Evolutionary conservation across 2,329 filamentous ascomycete species (phyloP), one percentile per base, ranked within the genome.

Genomic region (Penicillium sp.): DNA sequence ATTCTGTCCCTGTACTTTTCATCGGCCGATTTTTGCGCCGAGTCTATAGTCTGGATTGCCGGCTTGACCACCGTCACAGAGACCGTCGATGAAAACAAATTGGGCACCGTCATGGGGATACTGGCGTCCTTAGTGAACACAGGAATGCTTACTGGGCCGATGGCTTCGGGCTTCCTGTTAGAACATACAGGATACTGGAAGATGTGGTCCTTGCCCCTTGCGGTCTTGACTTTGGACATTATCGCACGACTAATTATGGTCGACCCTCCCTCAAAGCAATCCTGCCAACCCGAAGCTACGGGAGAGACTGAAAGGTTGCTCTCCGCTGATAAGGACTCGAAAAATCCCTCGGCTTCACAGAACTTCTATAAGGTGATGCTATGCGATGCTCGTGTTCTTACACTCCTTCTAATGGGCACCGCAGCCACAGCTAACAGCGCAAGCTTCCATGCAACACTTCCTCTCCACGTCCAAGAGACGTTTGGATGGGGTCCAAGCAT

Each of bases 391-490:
- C 10, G 24, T 10, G 24, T 28, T 10, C 5, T 28, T 28, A 28
- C 24, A 5, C 5, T 10, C 10, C 24, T 28, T 5, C 24, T 28
- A 28, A 28, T 5, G 5, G 5, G 5, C 5, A 28, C 10, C 10
- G 24, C 10, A 5, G 5, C 5, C 24, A 28, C 24, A 28, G 24
- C 24, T 5, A 28, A 5, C 10, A 21, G 52, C 11, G 54, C 62
- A 5, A 60, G 60, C 23, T 64, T 65, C 45, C 44, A 63, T 42
- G 59, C 67, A 0, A 69, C 66, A 1, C 51, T 69, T 7, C 62
- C 67, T 11, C 36, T 65, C 1, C 64, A 69, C 18, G 48, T 67
- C 1, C 26, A 58, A 14, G 34, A 57, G 11, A 42, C 29, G 2
- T 69, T 69, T 51, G 51, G 52, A 3, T 70, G 66, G 65, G 60